Base-by-base conservation (phyloP, 1,284 basidiomycete species). In the Austroboletus niveus region DNA sequence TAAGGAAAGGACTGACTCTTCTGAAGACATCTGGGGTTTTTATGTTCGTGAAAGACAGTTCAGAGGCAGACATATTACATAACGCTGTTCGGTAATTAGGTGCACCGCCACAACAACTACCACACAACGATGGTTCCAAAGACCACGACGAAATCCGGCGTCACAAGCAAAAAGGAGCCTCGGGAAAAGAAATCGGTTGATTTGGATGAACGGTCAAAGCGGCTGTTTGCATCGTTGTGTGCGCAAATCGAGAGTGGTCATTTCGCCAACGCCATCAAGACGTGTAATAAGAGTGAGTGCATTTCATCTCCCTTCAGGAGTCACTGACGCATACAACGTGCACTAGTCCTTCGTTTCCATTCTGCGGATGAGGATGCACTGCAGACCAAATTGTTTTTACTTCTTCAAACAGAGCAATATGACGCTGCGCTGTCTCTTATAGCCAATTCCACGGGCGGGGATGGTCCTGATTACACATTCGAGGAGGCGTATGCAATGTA, bases 221-320 rank as follows among this genome's bases (percentile, higher is more conserved):
- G 82, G 41, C 75, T 91, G 47, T 93, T 92, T 70, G 82, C 80
- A 48, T 88, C 89, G 45, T 72, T 94, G 20, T 85, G 84, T 63
- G 87, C 89, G 22, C 92, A 94, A 65, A 84, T 93, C 60, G 89
- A 94, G 58, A 89, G 88, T 32, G 87, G 86, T 3, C 84, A 91
- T 70, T 86, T 89, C 65, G 72, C 75, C 51, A 92, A 89, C 66
- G 89, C 90, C 30, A 78, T 92, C 65, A 91, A 87, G 79, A 93
- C 91, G 55, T 93, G 90, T 75, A 87, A 91, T 72, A 92, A 91
- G 75, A 89, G 92, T 90, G 62, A 58, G 82, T 79, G 52, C 48
- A 51, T 56, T 54, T 57, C 55, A 60, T 57, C 49, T 60, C 62
- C 60, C 51, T 52, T 54, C 53, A 55, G 65, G 59, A 62, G 48